Base-by-base conservation (phyloP, 2,329 filamentous ascomycete species). In the Berkeleyomyces basicola region DNA sequence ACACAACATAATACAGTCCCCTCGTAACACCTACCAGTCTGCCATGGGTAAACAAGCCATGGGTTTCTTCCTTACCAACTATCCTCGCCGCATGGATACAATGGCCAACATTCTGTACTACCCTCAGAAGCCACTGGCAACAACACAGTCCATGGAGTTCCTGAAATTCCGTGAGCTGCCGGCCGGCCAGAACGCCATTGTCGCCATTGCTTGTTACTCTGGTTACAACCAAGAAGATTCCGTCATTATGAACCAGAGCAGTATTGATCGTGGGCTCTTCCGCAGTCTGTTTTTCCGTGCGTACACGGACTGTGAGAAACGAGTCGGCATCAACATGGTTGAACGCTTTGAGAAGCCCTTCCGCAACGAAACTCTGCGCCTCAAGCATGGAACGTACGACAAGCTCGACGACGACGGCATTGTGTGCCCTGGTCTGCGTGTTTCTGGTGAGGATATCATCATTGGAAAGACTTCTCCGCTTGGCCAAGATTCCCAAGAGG, bases 201-300 rank as follows among this genome's bases (percentile, higher is more conserved):
- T 99, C 10, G 95, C 93, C 47, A 99, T 99, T 75, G 85, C 90
- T 65, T 95, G 88, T 73, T 99, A 99, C 76, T 96, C 91, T 62
- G 93, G 93, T 65, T 99, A 99, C 79, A 99, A 99, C 75, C 95
- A 99, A 73, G 93, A 99, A 90, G 93, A 99, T 84, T 99, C 93
- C 68, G 92, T 99, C 68, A 96, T 99, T 70, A 97, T 99, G 93
- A 99, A 99, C 74, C 93, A 99, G 77, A 96, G 90, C 76, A 96
- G 90, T 74, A 97, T 99, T 70, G 93, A 99, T 74, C 88, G 93
- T 70, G 93, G 93, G 66, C 80, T 99, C 3, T 99, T 99, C 85
- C 84, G 95, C 70, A 96, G 90, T 81, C 76, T 99, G 62, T 99
- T 97, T 79, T 99, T 96, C 82, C 86, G 95, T 68, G 90, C 92